Base-by-base conservation (phyloP, 768 basidiomycete genomes). In the Paxillus involutus region DNA sequence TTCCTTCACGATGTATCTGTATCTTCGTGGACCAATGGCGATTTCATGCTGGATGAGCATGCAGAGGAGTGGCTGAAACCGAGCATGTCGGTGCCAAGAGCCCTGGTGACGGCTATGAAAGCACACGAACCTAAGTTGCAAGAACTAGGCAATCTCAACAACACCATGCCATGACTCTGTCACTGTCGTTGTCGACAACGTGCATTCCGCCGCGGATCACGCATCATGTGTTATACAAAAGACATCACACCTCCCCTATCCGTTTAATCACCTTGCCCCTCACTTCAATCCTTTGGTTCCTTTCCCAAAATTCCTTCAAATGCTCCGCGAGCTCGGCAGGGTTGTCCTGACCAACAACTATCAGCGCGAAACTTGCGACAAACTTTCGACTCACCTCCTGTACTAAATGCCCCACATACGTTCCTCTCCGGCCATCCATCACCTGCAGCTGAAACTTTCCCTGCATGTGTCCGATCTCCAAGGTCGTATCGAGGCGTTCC, bases 381-480 rank as follows among this genome's bases (percentile, higher is more conserved):
- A 19, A 29, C 51, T 17, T 12, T 21, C 12, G 66, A 4, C 81
- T 43, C 51, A 93, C 94, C 79, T 98, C 96, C 43, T 98, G 96
- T 21, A 99, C 67, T 76, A 97, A 90, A 65, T 99, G 97, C 0
- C 97, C 96, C 1, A 92, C 91, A 16, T 41, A 16, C 7, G 52
- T 13, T n/a, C 59, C 55, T 33, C 86, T 84, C 9, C 84, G 81
- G 1, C 60, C 59, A 3, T 11, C 46, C 55, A 96, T 80, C 36
- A 99, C 93, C 21, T 81, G 86, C 68, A 98, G 80, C 72, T 98
- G 96, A 71, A 98, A 99, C 69, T 97, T 98, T 63, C 88, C 91
- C 68, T 88, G 92, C 93, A 96, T 95, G 66, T 95, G 93, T 1
- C 89, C 97, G 47, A 98, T 94, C 88, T 96, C 97, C 44, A 99